Percentiles rank a stretch among this genome's conserved stretches.
These are phyloP conservation scores for Hypericum androsaemum DNA, from an alignment of 345 rosid genomes.

Conservation along the genomic window DNA sequence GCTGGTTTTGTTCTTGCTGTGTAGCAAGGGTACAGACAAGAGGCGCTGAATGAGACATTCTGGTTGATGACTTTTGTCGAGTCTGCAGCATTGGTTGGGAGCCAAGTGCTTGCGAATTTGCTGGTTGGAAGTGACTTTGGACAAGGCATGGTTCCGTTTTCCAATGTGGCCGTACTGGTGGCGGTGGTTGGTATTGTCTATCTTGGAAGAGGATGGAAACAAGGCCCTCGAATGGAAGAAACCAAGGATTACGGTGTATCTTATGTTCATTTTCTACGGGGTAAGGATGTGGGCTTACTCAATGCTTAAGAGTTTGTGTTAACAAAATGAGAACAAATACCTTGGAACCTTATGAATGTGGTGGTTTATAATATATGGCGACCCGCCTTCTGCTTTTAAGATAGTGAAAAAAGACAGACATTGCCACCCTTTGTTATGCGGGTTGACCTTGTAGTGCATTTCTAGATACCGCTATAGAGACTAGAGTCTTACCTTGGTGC, in stretches of 20 bases:
- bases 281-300: constrained; percentile 25
- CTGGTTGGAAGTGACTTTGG: constrained; percentile 31
- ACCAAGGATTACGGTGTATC: constrained; percentile 38
- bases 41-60: constrained; percentile 59
- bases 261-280: constrained; percentile 41
- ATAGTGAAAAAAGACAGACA: too few species aligned
- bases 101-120: constrained; percentile 77
- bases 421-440: too few species aligned
- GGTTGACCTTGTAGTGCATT: too few species aligned
- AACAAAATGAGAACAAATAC: background rate
- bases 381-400: too few species aligned
- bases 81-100: constrained; percentile 60
- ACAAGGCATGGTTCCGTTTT: constrained; percentile 40
- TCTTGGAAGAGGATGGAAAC: constrained; percentile 43
- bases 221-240: constrained; percentile 25
- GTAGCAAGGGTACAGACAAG: constrained; percentile 81
- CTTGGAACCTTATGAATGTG: too few species aligned
- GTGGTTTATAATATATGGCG: too few species aligned
- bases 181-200: constrained; percentile 41
- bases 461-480: too few species aligned
- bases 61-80: constrained; percentile 88
- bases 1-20: background rate
- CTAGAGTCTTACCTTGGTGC: too few species aligned
- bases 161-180: constrained; percentile 30
- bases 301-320: background rate